These are phyloP conservation scores for Irpex rosettiformis DNA, from an alignment of 1,284 basidiomycete genomes.

Conservation along the genomic window DNA sequence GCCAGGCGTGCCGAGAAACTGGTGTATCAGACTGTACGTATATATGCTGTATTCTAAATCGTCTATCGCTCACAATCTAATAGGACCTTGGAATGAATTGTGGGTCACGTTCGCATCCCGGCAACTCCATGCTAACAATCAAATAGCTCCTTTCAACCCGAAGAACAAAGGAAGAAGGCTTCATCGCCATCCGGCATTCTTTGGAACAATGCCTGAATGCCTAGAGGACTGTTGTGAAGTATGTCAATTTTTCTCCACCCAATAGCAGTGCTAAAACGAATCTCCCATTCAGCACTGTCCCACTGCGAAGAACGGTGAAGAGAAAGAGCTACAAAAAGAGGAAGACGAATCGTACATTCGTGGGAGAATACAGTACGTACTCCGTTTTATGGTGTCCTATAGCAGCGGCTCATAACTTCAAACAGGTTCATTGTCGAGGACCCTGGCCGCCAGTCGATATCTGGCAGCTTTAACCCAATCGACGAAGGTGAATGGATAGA, in stretches of 20 bases:
- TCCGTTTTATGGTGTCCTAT: not conserved
- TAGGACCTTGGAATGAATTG: constrained; percentile 56
- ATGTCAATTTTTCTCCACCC: not conserved
- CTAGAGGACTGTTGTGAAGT: constrained; percentile 61
- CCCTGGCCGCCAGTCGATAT: constrained; percentile 55
- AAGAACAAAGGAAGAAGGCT: constrained; percentile 55
- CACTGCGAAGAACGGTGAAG: constrained; percentile 47
- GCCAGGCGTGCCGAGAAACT: constrained; percentile 54
- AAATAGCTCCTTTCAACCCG: constrained; percentile 52
- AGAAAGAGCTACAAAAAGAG: constrained; percentile 43
- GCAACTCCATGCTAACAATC: constrained; percentile 1
- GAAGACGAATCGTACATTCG: constrained; percentile 52
- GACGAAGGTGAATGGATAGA: constrained; percentile 64
- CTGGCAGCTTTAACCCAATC: constrained; percentile 62
- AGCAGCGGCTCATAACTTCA: not conserved
- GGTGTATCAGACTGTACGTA: constrained; percentile 45
- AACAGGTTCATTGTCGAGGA: constrained; percentile 55
- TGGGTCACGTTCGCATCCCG: constrained; percentile 23
- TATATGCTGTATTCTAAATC: not conserved
- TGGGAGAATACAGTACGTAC: constrained; percentile 45
- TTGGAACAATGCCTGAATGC: constrained; percentile 53
- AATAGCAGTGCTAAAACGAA: not conserved
- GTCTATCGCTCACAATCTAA: not conserved
- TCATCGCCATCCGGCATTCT: constrained; percentile 62
- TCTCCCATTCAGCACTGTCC: constrained; percentile 41